Conservation (phyloP, 1,284 basidiomycete species). For the Ceratobasidium sp. region DNA sequence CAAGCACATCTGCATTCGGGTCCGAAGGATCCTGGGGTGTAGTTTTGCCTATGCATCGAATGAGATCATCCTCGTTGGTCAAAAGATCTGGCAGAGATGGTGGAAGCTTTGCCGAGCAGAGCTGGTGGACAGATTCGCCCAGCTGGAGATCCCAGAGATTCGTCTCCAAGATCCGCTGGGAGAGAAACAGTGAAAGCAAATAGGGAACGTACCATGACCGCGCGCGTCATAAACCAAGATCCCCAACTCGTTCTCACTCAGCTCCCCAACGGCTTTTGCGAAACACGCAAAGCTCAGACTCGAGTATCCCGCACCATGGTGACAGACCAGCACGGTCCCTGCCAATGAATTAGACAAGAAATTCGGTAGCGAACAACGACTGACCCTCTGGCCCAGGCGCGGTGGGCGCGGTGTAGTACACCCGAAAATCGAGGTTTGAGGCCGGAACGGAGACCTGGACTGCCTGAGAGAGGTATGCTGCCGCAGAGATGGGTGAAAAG, state of each 20-base stretch:
- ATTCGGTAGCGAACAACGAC: not conserved
- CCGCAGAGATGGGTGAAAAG: slow-evolving; percentile 78
- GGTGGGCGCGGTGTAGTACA: slow-evolving; percentile 73
- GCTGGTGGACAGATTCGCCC: no score
- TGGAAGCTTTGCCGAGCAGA: no score
- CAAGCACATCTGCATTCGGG: slow-evolving; percentile 61
- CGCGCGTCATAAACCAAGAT: slow-evolving; percentile 87
- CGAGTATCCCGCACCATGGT: slow-evolving; percentile 94
- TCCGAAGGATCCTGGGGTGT: slow-evolving; percentile 52
- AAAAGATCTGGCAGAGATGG: not conserved
- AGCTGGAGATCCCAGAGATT: no score
- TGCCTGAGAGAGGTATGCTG: slow-evolving; percentile 79
- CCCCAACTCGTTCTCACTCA: slow-evolving; percentile 79
- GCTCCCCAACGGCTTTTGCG: slow-evolving; percentile 76
- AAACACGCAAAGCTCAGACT: slow-evolving; percentile 90
- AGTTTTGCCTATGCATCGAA: slow-evolving; percentile 68
- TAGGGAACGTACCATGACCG: slow-evolving; percentile 77
- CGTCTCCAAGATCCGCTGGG: not conserved
- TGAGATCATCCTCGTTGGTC: not conserved
- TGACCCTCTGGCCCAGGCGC: slow-evolving; percentile 53
- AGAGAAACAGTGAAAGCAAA: not conserved
- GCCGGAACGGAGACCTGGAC: slow-evolving; percentile 73
- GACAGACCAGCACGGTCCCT: slow-evolving; percentile 84
- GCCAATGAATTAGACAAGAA: slow-evolving; percentile 52
- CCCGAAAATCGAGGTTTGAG: slow-evolving; percentile 72